phyloP scores from a whole-genome alignment of 805 yeast genomes.

The Jamesozyma gamospora region DNA sequence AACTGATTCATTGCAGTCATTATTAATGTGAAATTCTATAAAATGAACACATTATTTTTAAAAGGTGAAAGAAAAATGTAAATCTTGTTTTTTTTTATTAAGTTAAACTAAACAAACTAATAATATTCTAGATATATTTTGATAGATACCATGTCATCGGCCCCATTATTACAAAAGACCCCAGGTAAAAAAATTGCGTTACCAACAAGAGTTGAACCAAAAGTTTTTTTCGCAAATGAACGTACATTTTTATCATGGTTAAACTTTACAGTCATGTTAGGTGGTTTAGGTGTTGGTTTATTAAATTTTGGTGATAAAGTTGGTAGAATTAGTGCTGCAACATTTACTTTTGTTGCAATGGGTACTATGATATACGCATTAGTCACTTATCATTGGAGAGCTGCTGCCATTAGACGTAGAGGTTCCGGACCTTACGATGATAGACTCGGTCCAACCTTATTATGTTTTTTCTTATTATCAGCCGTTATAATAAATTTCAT shows the following conservation, averaged over 20 bases:
- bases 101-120: too few relatives aligned
- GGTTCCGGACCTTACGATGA: slow-evolving; percentile 99
- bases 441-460: slow-evolving; percentile 95
- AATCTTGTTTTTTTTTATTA: too few relatives aligned
- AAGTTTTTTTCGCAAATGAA: slow-evolving; percentile 97
- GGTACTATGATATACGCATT: slow-evolving; percentile 94
- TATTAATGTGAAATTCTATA: too few relatives aligned
- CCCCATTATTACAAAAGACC: slow-evolving; percentile 63
- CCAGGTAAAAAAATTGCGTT: slow-evolving; percentile 90
- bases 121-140: too few relatives aligned
- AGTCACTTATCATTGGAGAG: slow-evolving; percentile 98
- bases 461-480: slow-evolving; percentile 82
- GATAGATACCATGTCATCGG: slow-evolving; percentile 42
- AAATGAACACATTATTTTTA: too few relatives aligned
- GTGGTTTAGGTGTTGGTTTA: slow-evolving; percentile 92
- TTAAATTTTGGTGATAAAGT: slow-evolving; percentile 92
- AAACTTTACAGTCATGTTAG: slow-evolving; percentile 95
- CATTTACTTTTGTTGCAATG: slow-evolving; percentile 95
- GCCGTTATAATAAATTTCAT: slow-evolving; percentile 92
- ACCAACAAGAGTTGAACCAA: slow-evolving; percentile 97
- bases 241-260: slow-evolving; percentile 98
- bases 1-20: too few relatives aligned
- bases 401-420: slow-evolving; percentile 92
- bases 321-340: slow-evolving; percentile 85
- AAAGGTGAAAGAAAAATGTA: too few relatives aligned